Percentiles rank a stretch among this genome's conserved stretches.
Evolutionary conservation across 495 filamentous ascomycete genomes (phyloP).

Genomic region (Lophiostoma macrostomum): DNA sequence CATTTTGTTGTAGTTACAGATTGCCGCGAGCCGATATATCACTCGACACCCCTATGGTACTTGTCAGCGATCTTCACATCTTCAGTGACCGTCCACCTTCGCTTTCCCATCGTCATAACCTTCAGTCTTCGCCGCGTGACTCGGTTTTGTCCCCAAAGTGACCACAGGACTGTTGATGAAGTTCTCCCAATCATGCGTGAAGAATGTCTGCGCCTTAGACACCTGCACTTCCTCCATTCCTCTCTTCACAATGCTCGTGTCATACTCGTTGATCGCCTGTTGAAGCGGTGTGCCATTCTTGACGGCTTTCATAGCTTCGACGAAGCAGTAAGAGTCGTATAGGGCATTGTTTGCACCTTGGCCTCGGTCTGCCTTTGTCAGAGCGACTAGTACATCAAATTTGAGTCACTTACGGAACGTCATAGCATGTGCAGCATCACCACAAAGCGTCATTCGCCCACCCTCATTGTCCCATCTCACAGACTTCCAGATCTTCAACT

Average conservation of each 20-base stretch:
- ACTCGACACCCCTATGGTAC: too few species aligned
- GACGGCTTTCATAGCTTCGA: slow-evolving; percentile 10
- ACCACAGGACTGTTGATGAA: slow-evolving; percentile 18
- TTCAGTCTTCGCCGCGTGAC: slow-evolving; percentile 13
- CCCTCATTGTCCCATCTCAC: slow-evolving; percentile 49
- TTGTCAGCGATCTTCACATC: too few species aligned
- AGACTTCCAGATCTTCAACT: slow-evolving; percentile 44
- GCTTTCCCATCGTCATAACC: too few species aligned
- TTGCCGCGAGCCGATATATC: too few species aligned
- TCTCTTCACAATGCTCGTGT: slow-evolving; percentile 9
- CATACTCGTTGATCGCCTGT: slow-evolving; percentile 14
- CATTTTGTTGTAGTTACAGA: too few species aligned
- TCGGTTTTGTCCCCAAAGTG: slow-evolving; percentile 14
- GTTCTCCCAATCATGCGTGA: slow-evolving; percentile 22
- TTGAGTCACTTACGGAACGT: slow-evolving; percentile 52
- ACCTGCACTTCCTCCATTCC: slow-evolving; percentile 22
- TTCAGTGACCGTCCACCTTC: too few species aligned
- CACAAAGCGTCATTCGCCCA: slow-evolving; percentile 52
- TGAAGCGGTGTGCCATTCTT: not conserved
- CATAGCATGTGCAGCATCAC: slow-evolving; percentile 65
- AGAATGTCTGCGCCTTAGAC: slow-evolving; percentile 18
- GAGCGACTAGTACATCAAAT: not conserved
- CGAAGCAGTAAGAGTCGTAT: slow-evolving; percentile 18
- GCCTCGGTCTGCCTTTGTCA: slow-evolving; percentile 45
- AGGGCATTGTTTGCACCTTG: slow-evolving; percentile 54